Evolutionary conservation across 202 grass and related monocot genomes (phyloP).

Genomic region (Panicum hallii): DNA sequence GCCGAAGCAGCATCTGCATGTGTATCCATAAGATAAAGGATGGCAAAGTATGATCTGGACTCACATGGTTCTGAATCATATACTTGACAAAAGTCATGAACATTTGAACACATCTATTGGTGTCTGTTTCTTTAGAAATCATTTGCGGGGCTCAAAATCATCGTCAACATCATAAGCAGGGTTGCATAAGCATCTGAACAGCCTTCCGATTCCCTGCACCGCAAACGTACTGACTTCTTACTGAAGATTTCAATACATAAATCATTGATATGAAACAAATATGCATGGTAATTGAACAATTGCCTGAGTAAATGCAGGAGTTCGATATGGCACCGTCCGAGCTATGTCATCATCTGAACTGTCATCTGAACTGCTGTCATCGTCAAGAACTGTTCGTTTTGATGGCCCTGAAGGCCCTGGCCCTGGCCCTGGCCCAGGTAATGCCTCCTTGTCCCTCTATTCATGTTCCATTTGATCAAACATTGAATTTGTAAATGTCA

Average conservation of each 20-base stretch:
- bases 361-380: constrained; percentile 76
- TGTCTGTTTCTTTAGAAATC: constrained; percentile 20
- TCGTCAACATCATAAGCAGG: constrained; percentile 99
- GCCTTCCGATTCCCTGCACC: constrained; percentile 89
- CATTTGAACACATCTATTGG: background rate
- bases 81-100: constrained; percentile 21
- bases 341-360: constrained; percentile 82
- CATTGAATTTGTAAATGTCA: background rate
- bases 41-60: constrained; percentile 13
- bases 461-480: constrained; percentile 37
- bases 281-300: constrained; percentile 22
- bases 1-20: constrained; percentile 49
- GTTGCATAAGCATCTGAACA: constrained; percentile 97
- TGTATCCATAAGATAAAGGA: constrained; percentile 29
- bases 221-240: constrained; percentile 31
- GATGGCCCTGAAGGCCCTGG: constrained; percentile 63
- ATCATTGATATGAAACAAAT: background rate
- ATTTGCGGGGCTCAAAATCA: constrained; percentile 78
- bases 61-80: constrained; percentile 35
- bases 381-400: constrained; percentile 71
- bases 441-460: constrained; percentile 82
- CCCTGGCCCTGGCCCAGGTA: constrained; percentile 53
- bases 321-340: constrained; percentile 65
- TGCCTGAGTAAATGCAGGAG: constrained; percentile 96
- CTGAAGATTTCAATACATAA: constrained; percentile 16